These are phyloP conservation scores for Bauhinia variegata DNA, from an alignment of 306 rosid genomes.

Conservation along the genomic window DNA sequence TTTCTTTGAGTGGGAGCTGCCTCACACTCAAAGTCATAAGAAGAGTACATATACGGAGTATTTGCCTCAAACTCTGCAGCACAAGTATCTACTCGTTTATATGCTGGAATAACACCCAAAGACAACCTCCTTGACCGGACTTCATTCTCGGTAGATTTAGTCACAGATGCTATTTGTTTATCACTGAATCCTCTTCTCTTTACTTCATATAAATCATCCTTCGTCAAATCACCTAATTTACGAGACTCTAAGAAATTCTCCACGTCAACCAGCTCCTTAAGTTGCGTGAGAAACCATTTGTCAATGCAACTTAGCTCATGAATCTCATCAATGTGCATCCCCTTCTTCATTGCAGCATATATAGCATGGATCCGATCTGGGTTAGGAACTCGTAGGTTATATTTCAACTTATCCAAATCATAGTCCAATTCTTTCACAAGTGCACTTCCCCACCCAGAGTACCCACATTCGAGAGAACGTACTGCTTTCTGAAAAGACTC, in stretches of 20 bases:
- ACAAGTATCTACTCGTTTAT: slow-evolving; percentile 94
- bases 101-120: slow-evolving; percentile 76
- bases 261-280: slow-evolving; percentile 81
- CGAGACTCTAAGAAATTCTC: slow-evolving; percentile 72
- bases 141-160: slow-evolving; percentile 78
- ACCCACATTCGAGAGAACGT: slow-evolving; percentile 86
- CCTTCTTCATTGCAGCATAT: slow-evolving; percentile 95
- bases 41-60: slow-evolving; percentile 96
- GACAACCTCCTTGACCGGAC: slow-evolving; percentile 70
- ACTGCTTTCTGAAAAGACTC: slow-evolving; percentile 96
- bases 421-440: slow-evolving; percentile 74
- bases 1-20: slow-evolving; percentile 79
- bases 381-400: slow-evolving; percentile 87
- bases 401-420: slow-evolving; percentile 90
- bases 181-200: slow-evolving; percentile 97
- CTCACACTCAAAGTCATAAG: slow-evolving; percentile 96
- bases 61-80: slow-evolving; percentile 99
- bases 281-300: slow-evolving; percentile 90
- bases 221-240: slow-evolving; percentile 62
- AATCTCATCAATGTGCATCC: slow-evolving; percentile 84
- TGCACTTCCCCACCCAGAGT: slow-evolving; percentile 88
- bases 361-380: slow-evolving; percentile 91
- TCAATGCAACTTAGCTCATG: slow-evolving; percentile 81
- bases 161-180: slow-evolving; percentile 92
- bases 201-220: slow-evolving; percentile 78